Conservation (phyloP, 306 rosid species). For the Acacia confusa region DNA sequence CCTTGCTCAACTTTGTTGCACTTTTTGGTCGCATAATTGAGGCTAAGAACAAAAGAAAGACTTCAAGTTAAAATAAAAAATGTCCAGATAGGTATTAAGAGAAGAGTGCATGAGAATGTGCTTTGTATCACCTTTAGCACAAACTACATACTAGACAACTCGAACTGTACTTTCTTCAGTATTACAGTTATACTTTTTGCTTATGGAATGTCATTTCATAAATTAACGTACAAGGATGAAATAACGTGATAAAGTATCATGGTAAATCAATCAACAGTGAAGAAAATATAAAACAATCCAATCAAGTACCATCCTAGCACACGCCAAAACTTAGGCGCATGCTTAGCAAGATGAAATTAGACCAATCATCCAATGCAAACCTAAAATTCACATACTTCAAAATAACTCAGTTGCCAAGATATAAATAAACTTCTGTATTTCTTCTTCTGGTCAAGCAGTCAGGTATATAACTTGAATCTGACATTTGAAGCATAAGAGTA, state of each 20-base stretch:
- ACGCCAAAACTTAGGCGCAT: slow-evolving; percentile 21
- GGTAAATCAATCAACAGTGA: not conserved
- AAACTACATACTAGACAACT: not conserved
- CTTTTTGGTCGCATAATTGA: slow-evolving; percentile 55
- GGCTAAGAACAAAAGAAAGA: slow-evolving; percentile 37
- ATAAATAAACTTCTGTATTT: slow-evolving; percentile 6
- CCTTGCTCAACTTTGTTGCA: slow-evolving; percentile 50
- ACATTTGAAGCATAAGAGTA: not conserved
- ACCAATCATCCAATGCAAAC: slow-evolving; percentile 19
- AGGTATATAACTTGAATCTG: not conserved
- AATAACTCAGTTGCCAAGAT: not conserved
- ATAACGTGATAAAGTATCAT: not conserved
- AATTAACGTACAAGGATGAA: not conserved
- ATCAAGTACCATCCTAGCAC: slow-evolving; percentile 15
- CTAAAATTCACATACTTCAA: slow-evolving; percentile 9
- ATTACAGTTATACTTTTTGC: not conserved
- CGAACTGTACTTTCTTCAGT: not conserved
- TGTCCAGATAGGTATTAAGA: slow-evolving; percentile 19
- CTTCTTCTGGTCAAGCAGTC: not conserved
- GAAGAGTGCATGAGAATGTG: slow-evolving; percentile 8
- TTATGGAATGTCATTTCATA: not conserved
- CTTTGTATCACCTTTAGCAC: slow-evolving; percentile 14
- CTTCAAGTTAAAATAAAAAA: slow-evolving; percentile 19
- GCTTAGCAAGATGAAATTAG: slow-evolving; percentile 13
- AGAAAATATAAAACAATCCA: slow-evolving; percentile 1